Percentiles rank a stretch among this genome's conserved stretches.
These are phyloP conservation scores for Casuarina cunninghamiana DNA, from an alignment of 306 rosid genomes.

Conservation along the genomic window DNA sequence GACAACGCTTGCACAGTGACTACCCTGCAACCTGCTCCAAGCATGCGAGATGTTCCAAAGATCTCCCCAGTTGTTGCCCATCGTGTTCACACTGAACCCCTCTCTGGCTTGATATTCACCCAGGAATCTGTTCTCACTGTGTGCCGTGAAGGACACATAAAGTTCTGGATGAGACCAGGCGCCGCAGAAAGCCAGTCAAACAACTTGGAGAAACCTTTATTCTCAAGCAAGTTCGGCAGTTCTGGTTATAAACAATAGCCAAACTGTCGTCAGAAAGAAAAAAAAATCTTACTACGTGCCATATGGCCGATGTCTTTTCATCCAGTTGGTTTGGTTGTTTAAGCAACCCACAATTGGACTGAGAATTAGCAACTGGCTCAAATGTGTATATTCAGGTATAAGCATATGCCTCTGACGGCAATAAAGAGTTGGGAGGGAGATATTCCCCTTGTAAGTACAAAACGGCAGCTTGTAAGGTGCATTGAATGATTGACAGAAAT, in stretches of 20 bases:
- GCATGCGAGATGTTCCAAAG: slow-evolving; percentile 86
- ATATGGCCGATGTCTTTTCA: slow-evolving; percentile 34
- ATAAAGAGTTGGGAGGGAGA: slow-evolving; percentile 48
- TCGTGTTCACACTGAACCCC: slow-evolving; percentile 90
- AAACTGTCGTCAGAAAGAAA: slow-evolving; percentile 24
- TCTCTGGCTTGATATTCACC: slow-evolving; percentile 80
- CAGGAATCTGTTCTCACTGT: slow-evolving; percentile 83
- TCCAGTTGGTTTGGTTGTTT: slow-evolving; percentile 49
- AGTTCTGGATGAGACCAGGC: slow-evolving; percentile 85
- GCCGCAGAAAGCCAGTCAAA: slow-evolving; percentile 59
- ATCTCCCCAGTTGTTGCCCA: slow-evolving; percentile 83
- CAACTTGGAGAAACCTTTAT: slow-evolving; percentile 62
- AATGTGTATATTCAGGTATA: slow-evolving; percentile 65
- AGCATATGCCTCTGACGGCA: slow-evolving; percentile 56
- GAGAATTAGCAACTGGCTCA: slow-evolving; percentile 50
- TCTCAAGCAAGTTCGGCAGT: slow-evolving; percentile 52
- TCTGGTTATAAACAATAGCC: slow-evolving; percentile 60
- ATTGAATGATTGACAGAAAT: slow-evolving; percentile 50
- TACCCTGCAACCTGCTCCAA: slow-evolving; percentile 88
- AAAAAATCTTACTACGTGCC: slow-evolving; percentile 21
- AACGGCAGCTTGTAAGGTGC: slow-evolving; percentile 53
- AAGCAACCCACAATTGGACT: slow-evolving; percentile 29
- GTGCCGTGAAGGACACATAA: slow-evolving; percentile 93
- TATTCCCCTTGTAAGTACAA: slow-evolving; percentile 53
- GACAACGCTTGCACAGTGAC: slow-evolving; percentile 76